phyloP scores from a whole-genome alignment of 1,284 basidiomycete genomes.

The Moesziomyces parantarcticus region DNA sequence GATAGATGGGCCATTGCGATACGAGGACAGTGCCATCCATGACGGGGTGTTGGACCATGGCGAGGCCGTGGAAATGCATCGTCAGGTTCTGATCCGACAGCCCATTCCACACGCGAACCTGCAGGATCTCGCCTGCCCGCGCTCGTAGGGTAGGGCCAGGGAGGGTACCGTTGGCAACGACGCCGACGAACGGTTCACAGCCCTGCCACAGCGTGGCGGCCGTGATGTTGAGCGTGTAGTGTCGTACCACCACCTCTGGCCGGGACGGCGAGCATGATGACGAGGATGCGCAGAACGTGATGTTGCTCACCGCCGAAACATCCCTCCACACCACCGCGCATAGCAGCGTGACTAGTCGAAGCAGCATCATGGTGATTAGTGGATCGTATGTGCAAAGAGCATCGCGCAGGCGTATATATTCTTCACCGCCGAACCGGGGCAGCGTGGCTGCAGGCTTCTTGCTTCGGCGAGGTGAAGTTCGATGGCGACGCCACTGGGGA shows the following conservation, averaged over 20 bases:
- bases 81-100: conserved; percentile 45
- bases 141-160: conserved; percentile 58
- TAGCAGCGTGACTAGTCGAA: too few species aligned
- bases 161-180: conserved; percentile 42
- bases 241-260: conserved; percentile 23
- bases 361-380: too few species aligned
- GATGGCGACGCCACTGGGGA: too few species aligned
- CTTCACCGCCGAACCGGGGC: too few species aligned
- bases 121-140: conserved; percentile 44
- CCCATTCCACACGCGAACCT: conserved; percentile 45
- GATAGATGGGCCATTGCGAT: conserved; percentile 54
- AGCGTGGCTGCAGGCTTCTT: too few species aligned
- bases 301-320: background rate
- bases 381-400: too few species aligned
- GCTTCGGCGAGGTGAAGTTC: too few species aligned
- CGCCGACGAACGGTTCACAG: conserved; percentile 20
- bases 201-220: conserved; percentile 11
- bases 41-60: conserved; percentile 49
- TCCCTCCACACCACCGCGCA: too few species aligned
- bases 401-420: too few species aligned
- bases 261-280: background rate
- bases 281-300: conserved; percentile 2
- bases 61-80: conserved; percentile 55
- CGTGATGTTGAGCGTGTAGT: conserved; percentile 33
- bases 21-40: conserved; percentile 57